phyloP scores from a whole-genome alignment of 345 rosid species.

The Erodium maritimum region DNA sequence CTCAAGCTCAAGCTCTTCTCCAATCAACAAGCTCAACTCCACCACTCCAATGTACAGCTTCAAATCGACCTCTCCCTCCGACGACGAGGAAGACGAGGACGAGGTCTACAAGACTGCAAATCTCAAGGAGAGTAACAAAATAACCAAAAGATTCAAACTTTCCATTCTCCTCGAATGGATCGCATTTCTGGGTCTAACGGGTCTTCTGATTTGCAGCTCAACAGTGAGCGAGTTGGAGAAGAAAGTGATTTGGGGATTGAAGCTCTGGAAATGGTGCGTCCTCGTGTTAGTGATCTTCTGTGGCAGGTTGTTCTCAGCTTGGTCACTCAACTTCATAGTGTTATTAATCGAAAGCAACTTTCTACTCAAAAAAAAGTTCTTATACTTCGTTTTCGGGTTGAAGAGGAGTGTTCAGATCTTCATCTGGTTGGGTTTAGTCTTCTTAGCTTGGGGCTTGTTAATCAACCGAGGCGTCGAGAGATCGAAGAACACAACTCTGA shows the following conservation, averaged over 20 bases:
- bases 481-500: slow-evolving; percentile 17
- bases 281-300: too few relatives aligned
- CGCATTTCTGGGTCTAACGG: too few relatives aligned
- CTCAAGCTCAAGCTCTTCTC: neutral
- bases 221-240: too few relatives aligned
- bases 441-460: slow-evolving; percentile 43
- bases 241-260: too few relatives aligned
- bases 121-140: too few relatives aligned
- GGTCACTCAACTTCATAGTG: slow-evolving; percentile 34
- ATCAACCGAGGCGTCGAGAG: slow-evolving; percentile 31
- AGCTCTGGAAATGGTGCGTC: too few relatives aligned
- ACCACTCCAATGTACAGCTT: slow-evolving; percentile 7
- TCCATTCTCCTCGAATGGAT: too few relatives aligned
- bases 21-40: neutral
- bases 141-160: too few relatives aligned
- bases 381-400: slow-evolving; percentile 49
- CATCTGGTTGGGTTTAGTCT: slow-evolving; percentile 37
- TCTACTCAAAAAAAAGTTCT: slow-evolving; percentile 46
- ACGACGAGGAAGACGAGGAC: too few relatives aligned
- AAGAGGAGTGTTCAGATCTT: slow-evolving; percentile 38
- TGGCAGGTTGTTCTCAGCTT: slow-evolving; percentile 29
- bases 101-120: too few relatives aligned
- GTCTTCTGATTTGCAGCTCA: too few relatives aligned
- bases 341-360: slow-evolving; percentile 45
- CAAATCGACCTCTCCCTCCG: slow-evolving; percentile 41